Evolutionary conservation across 306 rosid genomes (phyloP).

Genomic region (Spatholobus suberectus): DNA sequence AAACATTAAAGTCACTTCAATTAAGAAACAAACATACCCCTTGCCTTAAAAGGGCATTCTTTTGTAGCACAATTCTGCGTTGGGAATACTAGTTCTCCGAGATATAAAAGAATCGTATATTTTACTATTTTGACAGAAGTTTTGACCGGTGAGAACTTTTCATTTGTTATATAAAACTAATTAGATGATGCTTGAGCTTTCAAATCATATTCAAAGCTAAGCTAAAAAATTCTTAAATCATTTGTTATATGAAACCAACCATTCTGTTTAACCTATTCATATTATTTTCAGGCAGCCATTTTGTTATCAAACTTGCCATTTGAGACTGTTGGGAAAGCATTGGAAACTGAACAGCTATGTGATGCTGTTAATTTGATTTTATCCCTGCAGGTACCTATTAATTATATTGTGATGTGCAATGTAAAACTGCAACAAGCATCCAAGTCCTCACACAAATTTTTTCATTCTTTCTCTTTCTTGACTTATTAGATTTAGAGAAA

Average conservation of each 20-base stretch:
- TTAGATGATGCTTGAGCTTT: background rate
- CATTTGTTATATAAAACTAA: background rate
- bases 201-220: background rate
- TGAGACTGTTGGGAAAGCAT: conserved; percentile 53
- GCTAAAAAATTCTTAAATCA: background rate
- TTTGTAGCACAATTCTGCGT: no score
- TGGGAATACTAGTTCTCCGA: background rate
- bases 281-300: conserved; percentile 53
- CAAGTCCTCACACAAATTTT: background rate
- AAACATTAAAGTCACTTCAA: background rate
- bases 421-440: background rate
- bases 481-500: background rate
- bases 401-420: background rate
- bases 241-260: no score
- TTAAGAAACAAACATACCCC: background rate
- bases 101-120: background rate
- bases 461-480: background rate
- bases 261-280: background rate
- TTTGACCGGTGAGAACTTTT: background rate
- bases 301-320: conserved; percentile 61
- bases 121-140: background rate
- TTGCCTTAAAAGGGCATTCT: no score
- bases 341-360: conserved; percentile 41
- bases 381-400: conserved; percentile 68
- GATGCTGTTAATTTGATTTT: conserved; percentile 67